Evolutionary conservation across 2,329 filamentous ascomycete species (phyloP).

Genomic region (Diplodia sapinea): DNA sequence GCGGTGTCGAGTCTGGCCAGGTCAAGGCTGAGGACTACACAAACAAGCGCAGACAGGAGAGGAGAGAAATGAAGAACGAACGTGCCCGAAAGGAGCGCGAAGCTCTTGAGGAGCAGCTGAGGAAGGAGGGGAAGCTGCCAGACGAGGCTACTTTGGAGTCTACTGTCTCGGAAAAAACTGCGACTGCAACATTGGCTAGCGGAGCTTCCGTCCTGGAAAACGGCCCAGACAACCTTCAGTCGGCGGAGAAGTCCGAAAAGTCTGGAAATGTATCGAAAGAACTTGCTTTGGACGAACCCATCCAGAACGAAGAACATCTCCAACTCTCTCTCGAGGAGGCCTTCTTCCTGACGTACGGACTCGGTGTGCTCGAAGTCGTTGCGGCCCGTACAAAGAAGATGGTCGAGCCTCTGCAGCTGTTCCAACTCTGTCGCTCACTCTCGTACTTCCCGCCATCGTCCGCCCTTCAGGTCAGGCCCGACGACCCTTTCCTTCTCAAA

Average conservation of each 20-base stretch:
- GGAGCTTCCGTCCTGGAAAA: background rate
- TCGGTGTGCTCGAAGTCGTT: slow-evolving; percentile 73
- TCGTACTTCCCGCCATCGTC: slow-evolving; percentile 69
- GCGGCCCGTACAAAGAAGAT: slow-evolving; percentile 53
- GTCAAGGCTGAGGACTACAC: slow-evolving; percentile 77
- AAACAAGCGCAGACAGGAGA: slow-evolving; percentile 75
- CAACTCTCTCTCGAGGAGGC: slow-evolving; percentile 89
- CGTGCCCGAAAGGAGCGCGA: slow-evolving; percentile 86
- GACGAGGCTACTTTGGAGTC: slow-evolving; percentile 23
- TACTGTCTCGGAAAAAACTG: background rate
- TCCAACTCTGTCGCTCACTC: slow-evolving; percentile 67
- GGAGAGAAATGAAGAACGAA: slow-evolving; percentile 86
- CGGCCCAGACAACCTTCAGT: background rate
- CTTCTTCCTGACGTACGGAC: slow-evolving; percentile 83
- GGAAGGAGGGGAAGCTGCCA: slow-evolving; percentile 56
- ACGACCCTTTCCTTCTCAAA: slow-evolving; percentile 83
- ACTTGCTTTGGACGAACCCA: slow-evolving; percentile 29
- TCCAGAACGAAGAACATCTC: slow-evolving; percentile 77
- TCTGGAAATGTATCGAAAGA: background rate
- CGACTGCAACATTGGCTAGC: background rate
- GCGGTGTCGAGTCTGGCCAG: slow-evolving; percentile 51
- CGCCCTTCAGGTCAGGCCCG: slow-evolving; percentile 62
- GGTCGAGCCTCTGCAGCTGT: slow-evolving; percentile 57
- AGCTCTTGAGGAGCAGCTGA: slow-evolving; percentile 74
- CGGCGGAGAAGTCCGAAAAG: slow-evolving; percentile 5